phyloP scores from a whole-genome alignment of 305 asterid species.

The Fraxinus sp. region DNA sequence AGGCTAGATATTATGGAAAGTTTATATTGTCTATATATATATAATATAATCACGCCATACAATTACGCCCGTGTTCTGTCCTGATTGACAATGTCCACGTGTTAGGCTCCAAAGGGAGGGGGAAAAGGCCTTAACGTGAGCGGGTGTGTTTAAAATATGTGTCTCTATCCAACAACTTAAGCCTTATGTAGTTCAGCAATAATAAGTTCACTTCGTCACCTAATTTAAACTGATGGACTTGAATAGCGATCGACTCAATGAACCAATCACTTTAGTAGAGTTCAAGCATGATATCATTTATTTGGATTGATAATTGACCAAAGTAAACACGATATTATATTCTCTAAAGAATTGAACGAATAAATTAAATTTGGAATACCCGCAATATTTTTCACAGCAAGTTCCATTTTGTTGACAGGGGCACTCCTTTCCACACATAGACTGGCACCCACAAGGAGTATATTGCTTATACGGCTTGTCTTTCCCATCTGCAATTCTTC shows the following conservation, averaged over 20 bases:
- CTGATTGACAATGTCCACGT: background rate
- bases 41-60: background rate
- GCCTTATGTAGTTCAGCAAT: background rate
- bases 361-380: slow-evolving; percentile 43
- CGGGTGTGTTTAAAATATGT: background rate
- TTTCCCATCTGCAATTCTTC: slow-evolving; percentile 88
- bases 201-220: background rate
- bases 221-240: background rate
- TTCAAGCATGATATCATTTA: background rate
- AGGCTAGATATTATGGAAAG: background rate
- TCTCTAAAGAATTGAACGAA: slow-evolving; percentile 4
- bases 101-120: background rate
- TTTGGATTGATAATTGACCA: background rate
- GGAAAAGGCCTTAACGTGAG: background rate
- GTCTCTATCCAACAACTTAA: background rate
- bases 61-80: background rate
- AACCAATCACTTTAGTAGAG: background rate
- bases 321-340: background rate
- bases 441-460: slow-evolving; percentile 78
- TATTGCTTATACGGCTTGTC: slow-evolving; percentile 71
- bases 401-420: slow-evolving; percentile 80
- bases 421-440: slow-evolving; percentile 87
- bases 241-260: background rate
- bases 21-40: background rate
- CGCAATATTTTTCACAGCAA: slow-evolving; percentile 97